Evolutionary conservation across 768 basidiomycete species (phyloP), one percentile per base, ranked within the genome.

Genomic region (Cyathus striatus): DNA sequence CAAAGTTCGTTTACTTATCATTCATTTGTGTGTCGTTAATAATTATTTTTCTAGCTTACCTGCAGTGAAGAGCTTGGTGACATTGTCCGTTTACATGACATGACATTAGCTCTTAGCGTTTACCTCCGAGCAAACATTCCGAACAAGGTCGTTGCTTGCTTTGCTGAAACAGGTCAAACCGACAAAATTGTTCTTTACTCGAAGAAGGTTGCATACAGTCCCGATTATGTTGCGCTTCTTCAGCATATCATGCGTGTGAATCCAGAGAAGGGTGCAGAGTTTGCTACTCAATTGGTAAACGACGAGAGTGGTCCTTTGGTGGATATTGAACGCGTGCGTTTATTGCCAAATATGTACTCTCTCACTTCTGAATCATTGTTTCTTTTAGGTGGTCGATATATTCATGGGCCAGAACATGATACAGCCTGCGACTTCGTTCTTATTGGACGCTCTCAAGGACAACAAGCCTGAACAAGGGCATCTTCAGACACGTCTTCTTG

Each of bases 401-500:
- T 98, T 99, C 74, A 96, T 97, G 92, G 87, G 88, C 0, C 94
- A 96, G 61, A 98, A 97, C 68, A 91, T 98, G 92, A 94, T 98
- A 45, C 96, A 98, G 63, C 95, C 94, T 16, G 96, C 96, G 4
- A 99, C 96, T 0, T 94, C 92, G 1, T 98, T 99, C 83, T 70
- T 98, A 38, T 69, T 99, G 45, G 96, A 98, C 58, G 96, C 94
- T 17, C 74, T 99, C 54, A 98, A 99, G 71, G 96, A 99, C 43
- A 98, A 99, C 72, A 88, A 88, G 60, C 90, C 94, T 0, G 96
- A 99, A 62, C 95, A 99, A 59, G 95, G 82, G 0, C 92, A 86
- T 51, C 70, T 99, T 12, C 96, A 99, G 65, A 99, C 96, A 0
- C 86, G 94, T 46, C 78, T 99, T 12, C 72, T 99, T 37, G 96